These are phyloP conservation scores for Podaxis sp. DNA, from an alignment of 768 basidiomycete genomes.

Conservation along the genomic window DNA sequence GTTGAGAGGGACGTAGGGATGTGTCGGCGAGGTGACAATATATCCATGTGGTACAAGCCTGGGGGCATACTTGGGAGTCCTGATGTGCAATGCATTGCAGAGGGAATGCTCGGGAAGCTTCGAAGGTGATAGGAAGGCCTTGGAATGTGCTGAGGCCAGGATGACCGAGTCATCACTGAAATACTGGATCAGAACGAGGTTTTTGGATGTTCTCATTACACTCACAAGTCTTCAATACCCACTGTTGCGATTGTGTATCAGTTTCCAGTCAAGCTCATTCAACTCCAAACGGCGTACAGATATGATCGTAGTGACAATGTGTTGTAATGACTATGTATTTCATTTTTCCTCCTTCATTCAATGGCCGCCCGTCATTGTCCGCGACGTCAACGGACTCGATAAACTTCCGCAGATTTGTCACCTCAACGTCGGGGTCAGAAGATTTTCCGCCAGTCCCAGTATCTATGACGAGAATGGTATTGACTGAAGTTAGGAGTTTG, in stretches of 20 bases:
- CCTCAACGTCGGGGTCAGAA: conserved; percentile 30
- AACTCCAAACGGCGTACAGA: conserved; percentile 33
- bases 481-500: conserved; percentile 33
- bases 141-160: conserved; percentile 43
- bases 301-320: conserved; percentile 59
- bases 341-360: conserved; percentile 39
- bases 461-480: conserved; percentile 45
- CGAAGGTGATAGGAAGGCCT: conserved; percentile 35
- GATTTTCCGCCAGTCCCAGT: conserved; percentile 52
- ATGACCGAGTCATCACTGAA: conserved; percentile 37
- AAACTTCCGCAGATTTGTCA: conserved; percentile 43
- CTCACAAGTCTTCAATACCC: conserved; percentile 45
- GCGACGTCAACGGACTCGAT: conserved; percentile 40
- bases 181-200: neutral
- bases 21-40: conserved; percentile 22
- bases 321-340: conserved; percentile 44
- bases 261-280: neutral
- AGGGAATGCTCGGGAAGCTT: conserved; percentile 42
- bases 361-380: conserved; percentile 37
- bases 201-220: neutral
- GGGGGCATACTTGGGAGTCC: conserved; percentile 41
- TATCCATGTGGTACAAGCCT: conserved; percentile 40
- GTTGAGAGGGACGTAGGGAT: conserved; percentile 23
- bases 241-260: conserved; percentile 25
- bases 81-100: conserved; percentile 36